These are phyloP conservation scores for Sonneratia alba DNA, from an alignment of 345 rosid species.

Conservation along the genomic window DNA sequence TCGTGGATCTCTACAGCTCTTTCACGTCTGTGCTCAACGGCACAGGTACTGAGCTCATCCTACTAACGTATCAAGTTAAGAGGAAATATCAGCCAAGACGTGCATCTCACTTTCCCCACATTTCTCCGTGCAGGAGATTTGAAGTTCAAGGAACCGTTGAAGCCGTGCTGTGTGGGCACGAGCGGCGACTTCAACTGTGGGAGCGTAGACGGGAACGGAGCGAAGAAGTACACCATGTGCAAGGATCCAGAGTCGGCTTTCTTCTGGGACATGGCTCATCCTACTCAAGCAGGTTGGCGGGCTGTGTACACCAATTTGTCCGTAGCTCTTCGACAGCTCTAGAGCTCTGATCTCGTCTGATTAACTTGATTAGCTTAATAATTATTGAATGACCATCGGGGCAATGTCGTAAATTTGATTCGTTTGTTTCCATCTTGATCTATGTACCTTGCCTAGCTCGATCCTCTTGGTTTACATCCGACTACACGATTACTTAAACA, in stretches of 20 bases:
- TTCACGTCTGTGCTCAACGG: slow-evolving; percentile 37
- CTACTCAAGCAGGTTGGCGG: slow-evolving; percentile 34
- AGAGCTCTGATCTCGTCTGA: neutral
- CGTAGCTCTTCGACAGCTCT: slow-evolving; percentile 14
- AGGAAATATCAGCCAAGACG: too few relatives aligned
- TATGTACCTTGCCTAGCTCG: too few relatives aligned
- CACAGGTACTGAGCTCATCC: slow-evolving; percentile 11
- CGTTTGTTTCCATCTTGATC: neutral
- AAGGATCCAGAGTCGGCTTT: slow-evolving; percentile 20
- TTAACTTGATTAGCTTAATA: too few relatives aligned
- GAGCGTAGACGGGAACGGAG: slow-evolving; percentile 10
- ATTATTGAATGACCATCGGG: neutral
- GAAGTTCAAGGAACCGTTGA: slow-evolving; percentile 38
- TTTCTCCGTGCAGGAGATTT: neutral
- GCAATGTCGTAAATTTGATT: neutral
- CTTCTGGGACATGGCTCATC: slow-evolving; percentile 34
- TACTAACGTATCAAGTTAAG: too few relatives aligned
- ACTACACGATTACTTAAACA: too few relatives aligned
- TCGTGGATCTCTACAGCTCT: slow-evolving; percentile 50
- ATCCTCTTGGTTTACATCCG: too few relatives aligned
- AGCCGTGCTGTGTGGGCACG: slow-evolving; percentile 22
- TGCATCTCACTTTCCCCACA: too few relatives aligned
- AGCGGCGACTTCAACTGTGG: slow-evolving; percentile 9
- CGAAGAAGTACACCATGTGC: slow-evolving; percentile 22
- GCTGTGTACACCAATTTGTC: slow-evolving; percentile 19